Base-by-base conservation (phyloP, 2,329 filamentous ascomycete species). In the Stemphylium beticola region DNA sequence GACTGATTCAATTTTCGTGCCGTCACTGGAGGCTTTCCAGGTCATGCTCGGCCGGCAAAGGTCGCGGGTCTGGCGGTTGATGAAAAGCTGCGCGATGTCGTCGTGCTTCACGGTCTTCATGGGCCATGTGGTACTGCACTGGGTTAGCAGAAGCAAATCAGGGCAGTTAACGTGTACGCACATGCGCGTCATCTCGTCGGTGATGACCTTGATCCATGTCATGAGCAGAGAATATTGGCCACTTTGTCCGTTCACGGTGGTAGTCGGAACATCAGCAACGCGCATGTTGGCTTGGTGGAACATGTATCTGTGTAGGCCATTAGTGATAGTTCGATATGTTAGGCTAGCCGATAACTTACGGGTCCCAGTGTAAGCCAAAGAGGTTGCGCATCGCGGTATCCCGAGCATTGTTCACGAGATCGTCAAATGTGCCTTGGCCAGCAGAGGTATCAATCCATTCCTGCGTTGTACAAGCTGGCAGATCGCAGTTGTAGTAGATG, bases 401-500 rank as follows among this genome's bases (percentile, higher is more conserved):
- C 45, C 79, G 78, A 46, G 85, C 83, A 34, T 79, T 74, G 3
- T 72, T 69, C 7, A 87, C 73, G 4, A 87, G 77, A 60, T 81
- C 74, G 4, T 76, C 71, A 60, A 85, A 86, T 38, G 74, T 76
- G 4, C 85, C 84, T n/a, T 71, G 75, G 38, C 83, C 83, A 20
- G 68, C 79, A 4, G 83, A 84, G 1, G 84, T 87, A 49, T 82
- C 77, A 44, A 84, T 84, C 85, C 85, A 87, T 67, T 87, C 85
- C 43, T 80, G 73, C 15, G 81, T 67, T 0, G 84, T 87, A 67
- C 85, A 87, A 18, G 72, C 76, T 2, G 83, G 77, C 14, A 79
- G 79, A 65, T 85, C 81, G 69, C 85, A 87, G 74, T 87, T 86
- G 77, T 85, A 87, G 75, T 87, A 87, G 56, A 87, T 87, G 37